Evolutionary conservation across 2,329 filamentous ascomycete genomes (phyloP).

Genomic region (Fusarium sp.): DNA sequence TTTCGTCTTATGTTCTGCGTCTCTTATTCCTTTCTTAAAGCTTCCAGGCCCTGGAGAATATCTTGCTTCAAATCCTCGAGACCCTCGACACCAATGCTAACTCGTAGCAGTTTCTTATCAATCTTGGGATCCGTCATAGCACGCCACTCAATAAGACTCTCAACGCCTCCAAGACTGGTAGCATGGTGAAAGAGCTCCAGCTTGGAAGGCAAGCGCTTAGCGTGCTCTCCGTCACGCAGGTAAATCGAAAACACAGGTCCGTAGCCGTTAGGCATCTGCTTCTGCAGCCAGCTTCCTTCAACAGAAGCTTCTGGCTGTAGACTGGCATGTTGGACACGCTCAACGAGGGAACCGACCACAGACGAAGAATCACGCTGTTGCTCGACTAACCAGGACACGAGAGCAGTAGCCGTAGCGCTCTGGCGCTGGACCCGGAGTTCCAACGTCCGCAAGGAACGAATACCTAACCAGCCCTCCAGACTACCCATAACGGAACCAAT

Average conservation of each 20-base stretch:
- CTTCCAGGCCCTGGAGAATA: constrained; percentile 74
- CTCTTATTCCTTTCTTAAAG: constrained; percentile 53
- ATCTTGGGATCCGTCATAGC: constrained; percentile 84
- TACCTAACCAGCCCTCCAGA: constrained; percentile 91
- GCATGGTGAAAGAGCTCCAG: constrained; percentile 91
- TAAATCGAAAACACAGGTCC: constrained; percentile 87
- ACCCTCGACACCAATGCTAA: constrained; percentile 89
- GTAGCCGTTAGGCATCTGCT: constrained; percentile 92
- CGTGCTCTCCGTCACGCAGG: constrained; percentile 69
- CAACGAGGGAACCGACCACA: constrained; percentile 66
- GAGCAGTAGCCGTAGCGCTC: constrained; percentile 73
- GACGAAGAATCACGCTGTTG: constrained; percentile 57
- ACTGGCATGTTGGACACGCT: constrained; percentile 79
- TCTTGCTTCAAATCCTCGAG: constrained; percentile 87
- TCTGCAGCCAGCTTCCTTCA: constrained; percentile 76
- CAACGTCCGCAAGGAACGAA: constrained; percentile 86
- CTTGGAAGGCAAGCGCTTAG: constrained; percentile 79
- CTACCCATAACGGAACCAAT: constrained; percentile 89
- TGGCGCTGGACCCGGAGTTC: constrained; percentile 85
- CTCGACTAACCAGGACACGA: constrained; percentile 78
- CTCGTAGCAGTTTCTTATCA: constrained; percentile 77
- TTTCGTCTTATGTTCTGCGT: not conserved
- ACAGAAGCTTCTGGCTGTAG: constrained; percentile 74
- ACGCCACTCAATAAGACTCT: constrained; percentile 97
- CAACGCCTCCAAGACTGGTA: constrained; percentile 91